phyloP scores from a whole-genome alignment of 164 flowering plant genomes.

The Akebia trifoliata region DNA sequence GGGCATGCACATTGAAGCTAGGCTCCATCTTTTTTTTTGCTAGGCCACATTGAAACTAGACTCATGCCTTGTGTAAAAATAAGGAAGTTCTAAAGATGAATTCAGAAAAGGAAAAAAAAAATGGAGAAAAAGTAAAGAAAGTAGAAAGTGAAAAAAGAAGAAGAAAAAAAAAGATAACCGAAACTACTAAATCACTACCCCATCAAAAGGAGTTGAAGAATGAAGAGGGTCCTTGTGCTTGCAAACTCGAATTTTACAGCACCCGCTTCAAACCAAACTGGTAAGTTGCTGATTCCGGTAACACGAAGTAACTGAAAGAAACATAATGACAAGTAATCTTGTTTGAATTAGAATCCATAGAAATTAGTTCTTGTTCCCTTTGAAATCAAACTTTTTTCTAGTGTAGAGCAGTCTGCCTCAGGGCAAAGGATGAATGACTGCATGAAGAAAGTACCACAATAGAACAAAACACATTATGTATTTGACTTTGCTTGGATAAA shows the following conservation, averaged over 20 bases:
- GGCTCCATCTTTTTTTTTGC: too few species aligned
- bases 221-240: constrained; percentile 62
- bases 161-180: background rate
- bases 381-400: background rate
- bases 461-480: background rate
- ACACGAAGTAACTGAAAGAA: constrained; percentile 70
- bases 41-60: too few species aligned
- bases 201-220: constrained; percentile 76
- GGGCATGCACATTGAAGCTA: too few species aligned
- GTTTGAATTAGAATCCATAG: background rate
- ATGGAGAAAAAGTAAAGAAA: background rate
- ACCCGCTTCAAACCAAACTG: constrained; percentile 94
- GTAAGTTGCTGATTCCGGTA: constrained; percentile 57
- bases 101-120: background rate
- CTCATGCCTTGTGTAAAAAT: too few species aligned
- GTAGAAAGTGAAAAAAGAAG: background rate
- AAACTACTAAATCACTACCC: constrained; percentile 38
- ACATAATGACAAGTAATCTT: background rate
- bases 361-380: background rate
- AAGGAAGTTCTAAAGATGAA: background rate
- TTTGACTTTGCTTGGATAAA: background rate
- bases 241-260: constrained; percentile 72
- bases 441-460: background rate
- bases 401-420: background rate
- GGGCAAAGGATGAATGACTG: background rate